These are phyloP conservation scores for Xylariaceae sp. DNA, from an alignment of 2,329 filamentous ascomycete genomes.

Conservation along the genomic window DNA sequence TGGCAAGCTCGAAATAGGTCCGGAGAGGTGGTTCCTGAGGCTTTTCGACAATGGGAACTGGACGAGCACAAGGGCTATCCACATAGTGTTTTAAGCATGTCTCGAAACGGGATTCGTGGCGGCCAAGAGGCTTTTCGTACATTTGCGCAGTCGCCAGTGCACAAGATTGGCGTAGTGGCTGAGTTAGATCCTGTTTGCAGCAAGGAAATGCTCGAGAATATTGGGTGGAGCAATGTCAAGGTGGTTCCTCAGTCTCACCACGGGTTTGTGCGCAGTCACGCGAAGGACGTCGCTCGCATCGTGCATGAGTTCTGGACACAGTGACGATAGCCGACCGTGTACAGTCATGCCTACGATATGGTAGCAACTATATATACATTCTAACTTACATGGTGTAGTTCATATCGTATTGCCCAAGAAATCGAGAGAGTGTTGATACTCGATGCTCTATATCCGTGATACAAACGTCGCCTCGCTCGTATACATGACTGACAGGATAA, in stretches of 20 bases:
- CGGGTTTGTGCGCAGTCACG: constrained; percentile 3
- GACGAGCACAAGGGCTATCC: constrained; percentile 7
- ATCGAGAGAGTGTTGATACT: no score
- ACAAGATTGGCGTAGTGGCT: constrained; percentile 5
- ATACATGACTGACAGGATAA: no score
- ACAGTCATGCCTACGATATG: no score
- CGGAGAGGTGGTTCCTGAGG: constrained; percentile 13
- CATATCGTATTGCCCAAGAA: no score
- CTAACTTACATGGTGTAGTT: no score
- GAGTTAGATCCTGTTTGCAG: constrained; percentile 7
- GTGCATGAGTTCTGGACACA: constrained; percentile 10
- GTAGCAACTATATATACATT: no score
- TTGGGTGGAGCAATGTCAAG: constrained; percentile 6
- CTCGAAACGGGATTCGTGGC: constrained; percentile 6
- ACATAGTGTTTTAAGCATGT: constrained; percentile 13
- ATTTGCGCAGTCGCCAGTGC: constrained; percentile 9
- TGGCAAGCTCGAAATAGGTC: constrained; percentile 7
- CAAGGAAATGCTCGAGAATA: background rate
- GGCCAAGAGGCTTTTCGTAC: constrained; percentile 9
- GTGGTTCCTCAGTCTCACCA: constrained; percentile 5
- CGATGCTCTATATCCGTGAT: no score
- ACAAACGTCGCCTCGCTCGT: no score
- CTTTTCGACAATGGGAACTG: constrained; percentile 11
- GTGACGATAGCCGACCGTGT: background rate
- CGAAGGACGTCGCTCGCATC: constrained; percentile 9